Conservation (phyloP, 1,284 basidiomycete species). For the Boletus subluridellus region DNA sequence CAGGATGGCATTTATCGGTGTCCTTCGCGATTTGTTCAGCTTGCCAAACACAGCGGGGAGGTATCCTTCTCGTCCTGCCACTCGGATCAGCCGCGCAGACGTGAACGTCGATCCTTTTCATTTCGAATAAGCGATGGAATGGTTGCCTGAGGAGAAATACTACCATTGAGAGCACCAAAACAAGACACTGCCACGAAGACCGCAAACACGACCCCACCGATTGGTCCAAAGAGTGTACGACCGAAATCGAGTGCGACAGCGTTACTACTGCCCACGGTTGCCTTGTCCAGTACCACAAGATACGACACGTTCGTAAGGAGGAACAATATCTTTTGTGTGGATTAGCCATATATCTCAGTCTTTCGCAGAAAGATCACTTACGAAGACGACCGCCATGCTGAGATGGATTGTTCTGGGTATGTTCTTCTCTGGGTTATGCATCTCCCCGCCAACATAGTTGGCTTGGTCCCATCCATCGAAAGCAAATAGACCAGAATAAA, state of each 20-base stretch:
- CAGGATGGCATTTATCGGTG: conserved; percentile 81
- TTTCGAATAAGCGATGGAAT: conserved; percentile 9
- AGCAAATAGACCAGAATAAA: conserved; percentile 96
- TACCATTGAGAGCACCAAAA: conserved; percentile 87
- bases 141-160: conserved; percentile 3
- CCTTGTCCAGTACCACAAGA: conserved; percentile 88
- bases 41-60: conserved; percentile 80
- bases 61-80: conserved; percentile 85
- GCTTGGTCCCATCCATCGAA: conserved; percentile 93
- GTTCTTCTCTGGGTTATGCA: conserved; percentile 79
- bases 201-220: conserved; percentile 86
- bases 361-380: conserved; percentile 34
- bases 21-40: conserved; percentile 69
- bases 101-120: conserved; percentile 74
- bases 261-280: conserved; percentile 72
- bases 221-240: conserved; percentile 75
- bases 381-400: conserved; percentile 78
- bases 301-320: conserved; percentile 85
- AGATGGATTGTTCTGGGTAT: conserved; percentile 87
- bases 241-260: conserved; percentile 97
- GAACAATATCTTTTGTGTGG: conserved; percentile 57
- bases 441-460: conserved; percentile 91
- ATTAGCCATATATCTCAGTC: not conserved
- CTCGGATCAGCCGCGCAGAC: conserved; percentile 79
- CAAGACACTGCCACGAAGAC: conserved; percentile 91